A percentile compares a stretch with the other conserved stretches of the same genome.
These are phyloP conservation scores for Podila horticola DNA, from an alignment of 192 early-diverging fungal species.

Conservation along the genomic window DNA sequence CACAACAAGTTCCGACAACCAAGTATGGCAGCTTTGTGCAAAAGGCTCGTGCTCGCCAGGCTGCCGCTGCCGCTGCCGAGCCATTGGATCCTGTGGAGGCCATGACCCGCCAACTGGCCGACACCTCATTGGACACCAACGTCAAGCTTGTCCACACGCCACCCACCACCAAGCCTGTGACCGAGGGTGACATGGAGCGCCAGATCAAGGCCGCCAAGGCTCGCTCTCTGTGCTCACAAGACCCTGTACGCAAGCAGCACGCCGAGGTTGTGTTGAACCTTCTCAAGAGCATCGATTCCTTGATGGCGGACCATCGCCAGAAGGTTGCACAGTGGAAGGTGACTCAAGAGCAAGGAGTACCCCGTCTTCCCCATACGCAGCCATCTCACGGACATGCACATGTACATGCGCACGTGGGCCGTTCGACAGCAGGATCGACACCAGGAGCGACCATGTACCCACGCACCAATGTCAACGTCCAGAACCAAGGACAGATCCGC, in stretches of 20 bases:
- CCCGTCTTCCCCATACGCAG: not conserved
- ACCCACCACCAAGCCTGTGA: conserved; percentile 25
- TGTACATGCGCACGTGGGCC: not conserved
- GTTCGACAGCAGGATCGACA: not conserved
- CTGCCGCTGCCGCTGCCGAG: conserved; percentile 36
- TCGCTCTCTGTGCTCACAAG: conserved; percentile 26
- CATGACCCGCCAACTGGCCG: conserved; percentile 38
- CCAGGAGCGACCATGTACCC: conserved; percentile 11
- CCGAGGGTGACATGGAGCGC: conserved; percentile 31
- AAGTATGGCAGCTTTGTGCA: conserved; percentile 28
- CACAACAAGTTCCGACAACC: not conserved
- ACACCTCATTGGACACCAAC: conserved; percentile 12
- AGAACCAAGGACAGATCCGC: conserved; percentile 44
- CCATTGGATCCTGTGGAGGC: conserved; percentile 40
- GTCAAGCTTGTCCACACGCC: conserved; percentile 7
- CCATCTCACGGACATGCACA: not conserved
- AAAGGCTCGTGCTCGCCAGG: conserved; percentile 38
- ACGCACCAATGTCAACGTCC: conserved; percentile 22
- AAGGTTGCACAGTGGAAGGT: conserved; percentile 25
- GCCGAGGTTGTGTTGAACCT: conserved; percentile 34
- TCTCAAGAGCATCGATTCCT: conserved; percentile 34
- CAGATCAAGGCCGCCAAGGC: conserved; percentile 43
- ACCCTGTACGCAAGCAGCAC: conserved; percentile 39
- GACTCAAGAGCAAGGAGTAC: conserved; percentile 2
- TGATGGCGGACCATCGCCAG: conserved; percentile 30